Conservation (phyloP, 2,329 filamentous ascomycete species). For the Colletotrichum liriopes region DNA sequence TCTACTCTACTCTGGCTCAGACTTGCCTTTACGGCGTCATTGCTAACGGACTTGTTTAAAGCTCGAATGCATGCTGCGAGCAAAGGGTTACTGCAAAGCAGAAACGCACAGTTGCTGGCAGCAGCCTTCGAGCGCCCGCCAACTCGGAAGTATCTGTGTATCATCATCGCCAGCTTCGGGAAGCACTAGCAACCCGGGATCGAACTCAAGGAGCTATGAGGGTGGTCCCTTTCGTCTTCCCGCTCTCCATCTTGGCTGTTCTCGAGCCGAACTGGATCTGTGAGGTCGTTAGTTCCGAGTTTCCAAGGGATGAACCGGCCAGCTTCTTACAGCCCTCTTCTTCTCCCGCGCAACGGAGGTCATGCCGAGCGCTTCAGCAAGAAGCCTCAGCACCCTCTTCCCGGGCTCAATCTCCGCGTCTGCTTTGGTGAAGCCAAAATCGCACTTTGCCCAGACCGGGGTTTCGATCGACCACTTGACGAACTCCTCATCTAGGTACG, state of each 20-base stretch:
- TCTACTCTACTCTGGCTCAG: constrained; percentile 63
- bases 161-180: constrained; percentile 73
- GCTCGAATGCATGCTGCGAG: constrained; percentile 44
- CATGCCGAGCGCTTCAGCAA: constrained; percentile 84
- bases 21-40: constrained; percentile 77
- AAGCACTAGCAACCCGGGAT: constrained; percentile 25
- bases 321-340: constrained; percentile 82
- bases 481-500: constrained; percentile 89
- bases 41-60: constrained; percentile 50
- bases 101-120: constrained; percentile 64
- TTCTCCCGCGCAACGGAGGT: constrained; percentile 83
- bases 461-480: constrained; percentile 83
- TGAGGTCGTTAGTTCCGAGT: constrained; percentile 1
- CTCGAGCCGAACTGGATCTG: constrained; percentile 87
- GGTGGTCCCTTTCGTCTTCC: constrained; percentile 79
- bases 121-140: constrained; percentile 48
- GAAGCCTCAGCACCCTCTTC: constrained; percentile 84
- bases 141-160: constrained; percentile 84
- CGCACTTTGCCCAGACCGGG: constrained; percentile 89
- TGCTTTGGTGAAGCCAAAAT: constrained; percentile 67
- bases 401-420: constrained; percentile 75
- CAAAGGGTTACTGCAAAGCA: constrained; percentile 63
- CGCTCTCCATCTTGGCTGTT: constrained; percentile 86
- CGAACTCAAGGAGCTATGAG: constrained; percentile 61
- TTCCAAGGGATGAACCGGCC: fast-evolving